phyloP scores from a whole-genome alignment of 2,329 filamentous ascomycete genomes.

The Alternaria triticimaculans region DNA sequence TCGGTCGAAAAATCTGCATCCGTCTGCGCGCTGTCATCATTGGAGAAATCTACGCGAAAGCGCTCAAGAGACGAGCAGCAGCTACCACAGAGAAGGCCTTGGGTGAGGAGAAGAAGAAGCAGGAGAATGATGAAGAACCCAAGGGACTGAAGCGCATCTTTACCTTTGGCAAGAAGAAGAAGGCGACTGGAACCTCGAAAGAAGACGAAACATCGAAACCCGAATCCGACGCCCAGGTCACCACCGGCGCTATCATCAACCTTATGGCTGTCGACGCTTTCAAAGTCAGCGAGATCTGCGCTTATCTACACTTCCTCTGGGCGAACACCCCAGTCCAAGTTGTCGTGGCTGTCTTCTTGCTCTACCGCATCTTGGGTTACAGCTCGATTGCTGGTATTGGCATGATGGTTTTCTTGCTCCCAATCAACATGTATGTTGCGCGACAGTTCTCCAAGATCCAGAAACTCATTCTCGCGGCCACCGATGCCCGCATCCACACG shows the following conservation, averaged over 20 bases:
- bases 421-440: constrained; percentile 88
- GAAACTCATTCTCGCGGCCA: constrained; percentile 89
- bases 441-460: constrained; percentile 85
- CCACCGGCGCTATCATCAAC: constrained; percentile 98
- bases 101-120: constrained; percentile 61
- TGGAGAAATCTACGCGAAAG: constrained; percentile 96
- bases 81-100: constrained; percentile 75
- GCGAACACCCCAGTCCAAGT: constrained; percentile 90
- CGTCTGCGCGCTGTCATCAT: constrained; percentile 92
- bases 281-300: constrained; percentile 94
- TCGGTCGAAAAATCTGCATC: constrained; percentile 93
- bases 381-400: constrained; percentile 93
- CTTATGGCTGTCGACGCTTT: constrained; percentile 99
- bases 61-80: constrained; percentile 86
- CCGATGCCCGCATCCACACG: constrained; percentile 92
- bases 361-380: constrained; percentile 89
- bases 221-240: constrained; percentile 74
- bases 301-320: constrained; percentile 95
- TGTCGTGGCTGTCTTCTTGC: constrained; percentile 76
- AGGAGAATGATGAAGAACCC: constrained; percentile 49
- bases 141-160: constrained; percentile 55
- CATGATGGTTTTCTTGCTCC: constrained; percentile 87
- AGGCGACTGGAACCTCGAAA: constrained; percentile 51
- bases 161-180: constrained; percentile 64
- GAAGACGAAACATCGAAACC: constrained; percentile 35